These are phyloP conservation scores for Ceratobasidium sp. DNA, from an alignment of 1,284 basidiomycete species.

Conservation along the genomic window DNA sequence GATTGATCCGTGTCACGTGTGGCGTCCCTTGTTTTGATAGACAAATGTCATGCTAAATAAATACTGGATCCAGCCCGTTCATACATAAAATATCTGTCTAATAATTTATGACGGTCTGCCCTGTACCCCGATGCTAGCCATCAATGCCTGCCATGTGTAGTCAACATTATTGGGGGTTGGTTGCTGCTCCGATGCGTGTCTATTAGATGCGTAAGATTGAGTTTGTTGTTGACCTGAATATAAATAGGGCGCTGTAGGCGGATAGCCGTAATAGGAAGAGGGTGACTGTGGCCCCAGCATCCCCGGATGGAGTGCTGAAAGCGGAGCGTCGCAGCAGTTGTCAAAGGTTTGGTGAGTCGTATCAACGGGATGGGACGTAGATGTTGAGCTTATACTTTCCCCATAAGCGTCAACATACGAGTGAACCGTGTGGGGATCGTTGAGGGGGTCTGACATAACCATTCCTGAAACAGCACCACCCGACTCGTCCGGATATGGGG, in stretches of 20 bases:
- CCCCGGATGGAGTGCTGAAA: conserved; percentile 29
- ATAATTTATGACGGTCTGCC: conserved; percentile 31
- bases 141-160: conserved; percentile 38
- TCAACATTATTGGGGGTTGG: conserved; percentile 33
- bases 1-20: conserved; percentile 15
- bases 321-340: conserved; percentile 9
- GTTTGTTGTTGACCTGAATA: conserved; percentile 26
- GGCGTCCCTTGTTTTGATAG: conserved; percentile 6
- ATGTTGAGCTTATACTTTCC: background rate
- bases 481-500: conserved; percentile 24
- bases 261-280: conserved; percentile 31
- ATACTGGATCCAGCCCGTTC: conserved; percentile 11
- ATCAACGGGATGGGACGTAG: conserved; percentile 23
- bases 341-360: conserved; percentile 6
- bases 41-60: background rate
- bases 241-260: conserved; percentile 21
- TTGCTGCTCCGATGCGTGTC: conserved; percentile 23
- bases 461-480: conserved; percentile 13
- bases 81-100: background rate
- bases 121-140: conserved; percentile 36
- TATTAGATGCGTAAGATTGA: conserved; percentile 14
- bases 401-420: conserved; percentile 21
- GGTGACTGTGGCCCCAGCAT: conserved; percentile 36
- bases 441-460: conserved; percentile 8
- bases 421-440: conserved; percentile 6